Evolutionary conservation across 371 early-diverging fungal genomes (phyloP).

Genomic region (Circinella minor): DNA sequence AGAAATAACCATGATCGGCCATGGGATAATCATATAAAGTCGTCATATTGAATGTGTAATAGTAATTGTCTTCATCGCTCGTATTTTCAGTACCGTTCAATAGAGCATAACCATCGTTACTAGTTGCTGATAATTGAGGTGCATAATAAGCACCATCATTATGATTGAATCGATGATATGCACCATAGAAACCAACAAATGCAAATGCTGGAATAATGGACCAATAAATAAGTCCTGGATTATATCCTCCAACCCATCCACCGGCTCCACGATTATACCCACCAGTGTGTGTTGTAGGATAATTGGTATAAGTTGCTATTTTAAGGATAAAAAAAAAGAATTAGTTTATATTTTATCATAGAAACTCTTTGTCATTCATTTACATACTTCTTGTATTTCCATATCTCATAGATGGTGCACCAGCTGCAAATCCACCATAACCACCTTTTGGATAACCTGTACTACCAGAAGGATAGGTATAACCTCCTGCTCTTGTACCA

Average conservation of each 20-base stretch:
- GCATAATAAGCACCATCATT: slow-evolving; percentile 51
- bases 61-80: slow-evolving; percentile 37
- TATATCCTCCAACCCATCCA: slow-evolving; percentile 46
- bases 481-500: slow-evolving; percentile 22
- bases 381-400: slow-evolving; percentile 34
- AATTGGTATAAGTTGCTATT: slow-evolving; percentile 39
- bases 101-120: slow-evolving; percentile 30
- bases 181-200: slow-evolving; percentile 37
- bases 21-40: slow-evolving; percentile 36
- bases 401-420: slow-evolving; percentile 22
- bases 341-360: background rate
- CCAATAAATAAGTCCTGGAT: slow-evolving; percentile 45
- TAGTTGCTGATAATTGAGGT: slow-evolving; percentile 35
- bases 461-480: slow-evolving; percentile 26
- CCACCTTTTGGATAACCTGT: slow-evolving; percentile 39
- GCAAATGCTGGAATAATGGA: slow-evolving; percentile 38
- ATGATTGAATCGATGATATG: slow-evolving; percentile 48
- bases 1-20: slow-evolving; percentile 43
- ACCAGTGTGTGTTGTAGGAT: slow-evolving; percentile 40
- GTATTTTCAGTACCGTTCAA: slow-evolving; percentile 49
- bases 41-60: slow-evolving; percentile 37
- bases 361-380: background rate
- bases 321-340: background rate
- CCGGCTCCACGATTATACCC: slow-evolving; percentile 34
- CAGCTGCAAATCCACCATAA: slow-evolving; percentile 30